A percentile compares a stretch with the other conserved stretches of the same genome.
phyloP scores from a whole-genome alignment of 495 filamentous ascomycete species.

The Sordaria brevicollis region DNA sequence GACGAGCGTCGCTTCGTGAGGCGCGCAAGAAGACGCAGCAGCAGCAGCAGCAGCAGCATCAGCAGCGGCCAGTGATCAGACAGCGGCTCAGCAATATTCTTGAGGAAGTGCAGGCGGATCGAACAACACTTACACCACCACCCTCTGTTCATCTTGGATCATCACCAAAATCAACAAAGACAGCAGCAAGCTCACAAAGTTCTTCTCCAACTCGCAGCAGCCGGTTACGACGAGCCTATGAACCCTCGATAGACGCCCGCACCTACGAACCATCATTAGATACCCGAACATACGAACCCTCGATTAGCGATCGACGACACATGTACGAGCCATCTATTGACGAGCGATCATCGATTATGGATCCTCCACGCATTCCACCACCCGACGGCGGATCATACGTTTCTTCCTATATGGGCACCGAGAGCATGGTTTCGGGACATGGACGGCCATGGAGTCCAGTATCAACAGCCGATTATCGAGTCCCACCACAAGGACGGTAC shows the following conservation, averaged over 20 bases:
- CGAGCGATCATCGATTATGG: constrained; percentile 23
- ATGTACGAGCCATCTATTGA: constrained; percentile 1
- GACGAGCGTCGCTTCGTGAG: constrained; percentile 23
- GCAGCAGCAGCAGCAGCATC: not conserved
- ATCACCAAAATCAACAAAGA: constrained; percentile 19
- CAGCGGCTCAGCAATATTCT: not conserved
- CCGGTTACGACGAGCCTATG: constrained; percentile 32
- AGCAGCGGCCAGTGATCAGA: not conserved
- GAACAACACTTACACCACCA: not conserved
- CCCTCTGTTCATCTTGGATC: constrained; percentile 18
- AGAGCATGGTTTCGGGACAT: constrained; percentile 8
- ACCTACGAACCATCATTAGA: not conserved
- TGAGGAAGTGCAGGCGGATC: not conserved
- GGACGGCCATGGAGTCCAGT: not conserved
- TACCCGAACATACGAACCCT: constrained; percentile 25
- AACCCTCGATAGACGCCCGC: constrained; percentile 37
- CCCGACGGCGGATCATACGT: constrained; percentile 36
- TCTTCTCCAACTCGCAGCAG: constrained; percentile 11
- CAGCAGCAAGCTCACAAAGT: not conserved
- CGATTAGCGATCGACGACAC: constrained; percentile 13
- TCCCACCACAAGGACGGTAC: constrained; percentile 37
- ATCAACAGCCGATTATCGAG: not conserved
- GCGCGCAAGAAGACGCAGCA: constrained; percentile 12
- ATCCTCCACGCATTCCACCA: constrained; percentile 32
- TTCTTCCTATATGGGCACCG: constrained; percentile 22